Base-by-base conservation (phyloP, 2,329 filamentous ascomycete genomes). In the Colletotrichum melonis region DNA sequence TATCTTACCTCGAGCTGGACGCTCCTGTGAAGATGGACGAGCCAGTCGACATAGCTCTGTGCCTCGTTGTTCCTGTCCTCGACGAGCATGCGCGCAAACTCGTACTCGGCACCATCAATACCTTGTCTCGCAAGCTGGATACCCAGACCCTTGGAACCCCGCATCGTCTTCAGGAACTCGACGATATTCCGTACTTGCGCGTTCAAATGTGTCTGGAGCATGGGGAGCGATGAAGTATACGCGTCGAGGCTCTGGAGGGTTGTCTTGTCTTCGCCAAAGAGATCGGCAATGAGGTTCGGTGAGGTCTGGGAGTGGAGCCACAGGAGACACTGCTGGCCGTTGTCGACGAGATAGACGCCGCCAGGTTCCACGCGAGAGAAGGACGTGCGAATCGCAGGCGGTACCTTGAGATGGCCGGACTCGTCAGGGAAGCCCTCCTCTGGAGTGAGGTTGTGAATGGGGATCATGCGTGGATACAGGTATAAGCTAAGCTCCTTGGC, bases 51-150 rank as follows among this genome's bases (percentile, higher is more conserved):
- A 83, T 98, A 99, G 81, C 94, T 97, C 84, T 97, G 95, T 46
- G 97, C 97, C 85, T 99, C 97, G 77, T 98, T 98, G 82, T 98
- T 98, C 76, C 97, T 90, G 80, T 99, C 97, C 84, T 99, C 97
- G 38, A 98, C 92, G 76, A 99, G 84, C 84, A 97, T 87, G 66
- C 95, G 88, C 8, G 97, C 97, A 86, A 98, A 99, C 83, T 99
- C 97, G 79, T 95, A 98, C 82, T 99, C 97, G 3, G 95, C 94
- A 1, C 97, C 97, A 79, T 99, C 97, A 4, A 98, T 88, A 0
- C 95, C 95, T 83, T 98, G 97, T 72, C 97, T 87, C 8, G 97
- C 97, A 60, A 99, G 88, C 83, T 98, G 97, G 60, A 99, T 90
- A 1, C 94, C 94, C 73, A 98, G 85, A 26, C 94, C 94, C 85